These are phyloP conservation scores for Picea engelmannii DNA, from an alignment of 83 land plant species.

Conservation along the genomic window DNA sequence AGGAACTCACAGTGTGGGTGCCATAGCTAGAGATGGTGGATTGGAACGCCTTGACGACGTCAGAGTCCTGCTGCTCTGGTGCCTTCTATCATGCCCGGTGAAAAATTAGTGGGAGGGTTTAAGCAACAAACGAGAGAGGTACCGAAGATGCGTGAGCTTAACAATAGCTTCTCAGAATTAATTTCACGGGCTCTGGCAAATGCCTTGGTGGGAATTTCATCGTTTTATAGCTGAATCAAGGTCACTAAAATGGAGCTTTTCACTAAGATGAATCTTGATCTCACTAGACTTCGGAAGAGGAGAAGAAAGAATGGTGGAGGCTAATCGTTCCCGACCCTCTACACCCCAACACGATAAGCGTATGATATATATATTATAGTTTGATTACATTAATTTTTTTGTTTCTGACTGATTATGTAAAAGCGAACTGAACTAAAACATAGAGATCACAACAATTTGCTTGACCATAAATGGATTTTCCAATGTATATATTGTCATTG, in stretches of 20 bases:
- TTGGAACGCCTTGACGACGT: too few relatives aligned
- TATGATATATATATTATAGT: too few relatives aligned
- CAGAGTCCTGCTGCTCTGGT: too few relatives aligned
- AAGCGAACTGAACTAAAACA: neutral
- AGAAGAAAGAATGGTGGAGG: constrained; percentile 12
- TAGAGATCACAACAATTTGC: neutral
- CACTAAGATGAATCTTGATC: constrained; percentile 22
- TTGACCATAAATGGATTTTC: neutral
- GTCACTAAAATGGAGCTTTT: constrained; percentile 24
- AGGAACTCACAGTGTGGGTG: too few relatives aligned
- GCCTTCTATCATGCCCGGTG: too few relatives aligned
- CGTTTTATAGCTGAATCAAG: constrained; percentile 25
- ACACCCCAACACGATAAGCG: constrained; percentile 23
- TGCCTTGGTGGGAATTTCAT: constrained; percentile 23
- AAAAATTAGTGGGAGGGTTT: too few relatives aligned
- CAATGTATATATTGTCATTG: neutral
- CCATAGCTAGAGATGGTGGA: too few relatives aligned
- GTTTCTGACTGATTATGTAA: neutral
- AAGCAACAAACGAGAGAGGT: too few relatives aligned
- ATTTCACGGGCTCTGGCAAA: constrained; percentile 18
- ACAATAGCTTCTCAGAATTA: too few relatives aligned
- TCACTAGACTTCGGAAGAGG: constrained; percentile 14
- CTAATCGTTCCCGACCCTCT: constrained; percentile 18
- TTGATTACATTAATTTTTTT: neutral
- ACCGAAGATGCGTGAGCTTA: too few relatives aligned